Evolutionary conservation across 148 eudicot genomes (phyloP).

Genomic region (Diospyros lotus): DNA sequence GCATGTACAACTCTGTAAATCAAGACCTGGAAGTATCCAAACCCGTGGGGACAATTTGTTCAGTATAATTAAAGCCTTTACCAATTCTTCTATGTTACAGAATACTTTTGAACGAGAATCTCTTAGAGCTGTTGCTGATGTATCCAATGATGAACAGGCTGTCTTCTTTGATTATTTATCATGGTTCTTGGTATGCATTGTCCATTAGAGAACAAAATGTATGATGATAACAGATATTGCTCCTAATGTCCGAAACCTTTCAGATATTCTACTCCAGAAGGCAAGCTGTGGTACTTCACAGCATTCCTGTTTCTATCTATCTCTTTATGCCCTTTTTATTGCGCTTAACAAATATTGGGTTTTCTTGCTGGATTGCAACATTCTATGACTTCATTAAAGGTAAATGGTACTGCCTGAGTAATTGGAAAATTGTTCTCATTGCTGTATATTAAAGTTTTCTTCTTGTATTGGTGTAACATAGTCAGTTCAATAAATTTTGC

Average conservation of each 20-base stretch:
- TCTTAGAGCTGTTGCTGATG: conserved; percentile 32
- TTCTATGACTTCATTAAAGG: conserved; percentile 70
- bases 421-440: not conserved
- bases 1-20: conserved; percentile 24
- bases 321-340: conserved; percentile 58
- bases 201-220: not conserved
- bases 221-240: conserved; percentile 1
- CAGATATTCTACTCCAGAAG: conserved; percentile 72
- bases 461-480: not conserved
- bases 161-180: conserved; percentile 81
- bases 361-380: conserved; percentile 33
- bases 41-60: conserved; percentile 95
- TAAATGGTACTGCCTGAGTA: conserved; percentile 22
- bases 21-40: conserved; percentile 97
- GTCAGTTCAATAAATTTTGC: conserved; percentile 22
- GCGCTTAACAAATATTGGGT: conserved; percentile 33
- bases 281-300: conserved; percentile 67
- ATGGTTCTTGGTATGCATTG: conserved; percentile 67
- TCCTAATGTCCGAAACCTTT: conserved; percentile 9
- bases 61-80: conserved; percentile 70
- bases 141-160: conserved; percentile 48
- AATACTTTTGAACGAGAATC: conserved; percentile 56
- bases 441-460: not conserved
- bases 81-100: conserved; percentile 57
- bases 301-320: conserved; percentile 59